Percentiles rank a stretch among this genome's conserved stretches.
Conservation (phyloP, 768 basidiomycete genomes). For the Mycena galericulata region DNA sequence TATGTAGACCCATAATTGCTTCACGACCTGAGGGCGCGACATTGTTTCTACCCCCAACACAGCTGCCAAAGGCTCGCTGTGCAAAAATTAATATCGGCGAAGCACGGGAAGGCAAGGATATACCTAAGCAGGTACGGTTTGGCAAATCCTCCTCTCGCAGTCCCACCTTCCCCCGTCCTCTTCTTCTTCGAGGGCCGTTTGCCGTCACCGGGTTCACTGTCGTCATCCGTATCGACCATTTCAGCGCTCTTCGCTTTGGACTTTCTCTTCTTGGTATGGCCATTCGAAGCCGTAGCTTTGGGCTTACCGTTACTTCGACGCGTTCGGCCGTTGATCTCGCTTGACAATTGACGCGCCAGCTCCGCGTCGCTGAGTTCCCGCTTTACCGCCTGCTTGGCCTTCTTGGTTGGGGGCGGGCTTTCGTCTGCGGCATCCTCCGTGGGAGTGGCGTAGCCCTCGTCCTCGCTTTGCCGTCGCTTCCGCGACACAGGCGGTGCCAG, state of each 20-base stretch:
- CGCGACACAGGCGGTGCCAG: constrained; percentile 43
- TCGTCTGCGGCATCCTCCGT: constrained; percentile 49
- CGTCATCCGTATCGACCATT: constrained; percentile 66
- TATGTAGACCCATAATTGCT: constrained; percentile 91
- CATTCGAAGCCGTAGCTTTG: constrained; percentile 48
- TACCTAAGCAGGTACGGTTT: constrained; percentile 85
- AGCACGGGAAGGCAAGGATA: constrained; percentile 28
- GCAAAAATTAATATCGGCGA: constrained; percentile 22
- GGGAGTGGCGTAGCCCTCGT: constrained; percentile 44
- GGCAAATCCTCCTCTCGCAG: constrained; percentile 79
- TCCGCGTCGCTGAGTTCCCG: constrained; percentile 75
- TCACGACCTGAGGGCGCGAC: constrained; percentile 92
- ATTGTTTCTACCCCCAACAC: constrained; percentile 76
- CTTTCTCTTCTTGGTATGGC: constrained; percentile 58
- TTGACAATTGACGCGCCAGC: constrained; percentile 77
- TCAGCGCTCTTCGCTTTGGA: constrained; percentile 65
- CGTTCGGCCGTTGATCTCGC: constrained; percentile 75
- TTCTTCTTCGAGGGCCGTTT: constrained; percentile 57
- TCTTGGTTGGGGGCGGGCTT: constrained; percentile 56
- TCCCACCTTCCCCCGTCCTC: constrained; percentile 53
- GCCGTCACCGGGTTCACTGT: constrained; percentile 57
- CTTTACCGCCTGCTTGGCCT: constrained; percentile 62
- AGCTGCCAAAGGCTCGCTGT: constrained; percentile 78
- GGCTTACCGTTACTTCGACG: constrained; percentile 58
- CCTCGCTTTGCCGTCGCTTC: constrained; percentile 53